Evolutionary conservation across 768 basidiomycete genomes (phyloP).

Genomic region (Tricholoma matsutake): DNA sequence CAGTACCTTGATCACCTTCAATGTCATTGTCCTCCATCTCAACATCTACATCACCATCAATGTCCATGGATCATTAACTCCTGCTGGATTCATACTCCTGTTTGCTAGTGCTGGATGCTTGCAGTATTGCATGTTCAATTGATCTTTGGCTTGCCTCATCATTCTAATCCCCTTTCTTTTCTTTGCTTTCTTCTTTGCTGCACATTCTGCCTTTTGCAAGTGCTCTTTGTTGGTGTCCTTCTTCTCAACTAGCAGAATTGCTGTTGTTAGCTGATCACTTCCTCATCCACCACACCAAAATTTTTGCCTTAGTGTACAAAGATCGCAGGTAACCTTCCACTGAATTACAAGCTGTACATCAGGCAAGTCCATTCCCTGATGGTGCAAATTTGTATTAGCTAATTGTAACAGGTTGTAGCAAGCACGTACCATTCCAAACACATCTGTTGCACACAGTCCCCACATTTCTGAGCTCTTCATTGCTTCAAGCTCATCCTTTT

Average conservation of each 20-base stretch:
- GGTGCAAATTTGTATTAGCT: slow-evolving; percentile 28
- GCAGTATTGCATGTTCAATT: background rate
- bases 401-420: background rate
- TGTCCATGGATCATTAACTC: background rate
- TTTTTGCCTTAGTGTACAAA: slow-evolving; percentile 27
- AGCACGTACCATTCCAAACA: slow-evolving; percentile 29
- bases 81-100: background rate
- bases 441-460: slow-evolving; percentile 23
- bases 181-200: slow-evolving; percentile 3
- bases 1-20: background rate
- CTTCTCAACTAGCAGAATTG: slow-evolving; percentile 20
- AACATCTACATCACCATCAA: background rate
- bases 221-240: slow-evolving; percentile 3
- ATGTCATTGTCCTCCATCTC: background rate
- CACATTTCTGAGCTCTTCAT: slow-evolving; percentile 10
- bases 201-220: background rate
- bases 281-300: slow-evolving; percentile 24
- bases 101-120: background rate
- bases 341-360: slow-evolving; percentile 31
- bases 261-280: slow-evolving; percentile 9
- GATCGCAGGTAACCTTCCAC: slow-evolving; percentile 18
- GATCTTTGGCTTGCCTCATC: background rate
- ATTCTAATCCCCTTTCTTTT: background rate
- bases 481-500: slow-evolving; percentile 10
- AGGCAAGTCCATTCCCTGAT: too few species aligned